Conservation (phyloP, 1,284 basidiomycete genomes). For the Salmacisia buchloeana region DNA sequence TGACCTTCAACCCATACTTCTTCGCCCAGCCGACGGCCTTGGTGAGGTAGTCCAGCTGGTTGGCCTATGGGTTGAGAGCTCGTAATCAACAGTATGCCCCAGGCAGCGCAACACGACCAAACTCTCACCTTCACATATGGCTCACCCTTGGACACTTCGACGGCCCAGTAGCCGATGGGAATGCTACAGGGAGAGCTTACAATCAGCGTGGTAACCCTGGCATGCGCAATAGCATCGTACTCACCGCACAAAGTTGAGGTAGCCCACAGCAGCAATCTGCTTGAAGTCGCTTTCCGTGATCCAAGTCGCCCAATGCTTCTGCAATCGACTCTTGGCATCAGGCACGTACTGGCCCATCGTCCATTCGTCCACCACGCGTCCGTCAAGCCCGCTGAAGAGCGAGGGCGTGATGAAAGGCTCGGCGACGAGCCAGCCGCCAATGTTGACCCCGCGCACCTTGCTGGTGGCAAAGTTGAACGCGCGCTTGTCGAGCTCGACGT, state of each 20-base stretch:
- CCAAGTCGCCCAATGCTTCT: conserved; percentile 70
- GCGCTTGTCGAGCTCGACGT: background rate
- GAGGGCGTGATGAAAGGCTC: conserved; percentile 43
- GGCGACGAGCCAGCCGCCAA: conserved; percentile 47
- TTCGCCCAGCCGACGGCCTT: conserved; percentile 71
- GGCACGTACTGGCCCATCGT: conserved; percentile 69
- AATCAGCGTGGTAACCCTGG: too few relatives aligned
- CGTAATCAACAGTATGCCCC: too few relatives aligned
- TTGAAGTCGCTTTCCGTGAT: conserved; percentile 72
- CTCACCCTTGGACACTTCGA: conserved; percentile 71
- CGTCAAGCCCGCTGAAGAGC: conserved; percentile 55
- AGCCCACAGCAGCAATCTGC: conserved; percentile 66
- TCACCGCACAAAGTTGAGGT: conserved; percentile 55
- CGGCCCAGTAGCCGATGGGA: conserved; percentile 89
- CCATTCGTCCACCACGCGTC: conserved; percentile 66
- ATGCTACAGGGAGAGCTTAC: too few relatives aligned
- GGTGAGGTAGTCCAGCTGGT: conserved; percentile 59
- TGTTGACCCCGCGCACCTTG: conserved; percentile 28
- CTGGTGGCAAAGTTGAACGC: conserved; percentile 48
- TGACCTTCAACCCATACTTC: conserved; percentile 70
- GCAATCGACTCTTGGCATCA: conserved; percentile 38
- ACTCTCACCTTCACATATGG: conserved; percentile 80
- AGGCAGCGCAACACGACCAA: too few relatives aligned
- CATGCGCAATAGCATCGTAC: too few relatives aligned
- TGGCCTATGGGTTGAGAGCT: too few relatives aligned